phyloP scores from a whole-genome alignment of 148 eudicot genomes.

The Persicaria maculosa region DNA sequence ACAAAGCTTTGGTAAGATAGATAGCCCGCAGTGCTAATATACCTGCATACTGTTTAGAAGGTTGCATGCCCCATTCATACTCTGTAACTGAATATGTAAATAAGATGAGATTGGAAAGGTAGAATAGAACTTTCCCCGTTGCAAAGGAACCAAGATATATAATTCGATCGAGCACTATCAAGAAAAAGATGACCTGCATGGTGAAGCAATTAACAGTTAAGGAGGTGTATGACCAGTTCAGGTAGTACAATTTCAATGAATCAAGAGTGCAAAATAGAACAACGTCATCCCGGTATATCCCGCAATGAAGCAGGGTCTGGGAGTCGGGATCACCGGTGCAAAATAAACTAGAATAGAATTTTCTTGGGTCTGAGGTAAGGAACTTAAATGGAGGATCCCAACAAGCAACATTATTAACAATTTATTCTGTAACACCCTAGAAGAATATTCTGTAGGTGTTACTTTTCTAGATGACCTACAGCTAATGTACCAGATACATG shows the following conservation, averaged over 20 bases:
- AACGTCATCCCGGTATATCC: too few species aligned
- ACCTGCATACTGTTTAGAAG: slow-evolving; percentile 61
- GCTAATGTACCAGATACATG: neutral
- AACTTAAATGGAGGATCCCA: neutral
- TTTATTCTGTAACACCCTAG: neutral
- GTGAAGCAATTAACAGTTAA: slow-evolving; percentile 20
- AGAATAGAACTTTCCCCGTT: slow-evolving; percentile 79
- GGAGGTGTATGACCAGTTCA: neutral
- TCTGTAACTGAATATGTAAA: slow-evolving; percentile 80
- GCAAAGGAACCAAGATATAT: slow-evolving; percentile 97
- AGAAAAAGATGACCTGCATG: slow-evolving; percentile 88
- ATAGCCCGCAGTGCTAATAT: slow-evolving; percentile 83
- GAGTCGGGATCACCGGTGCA: neutral
- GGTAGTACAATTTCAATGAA: neutral
- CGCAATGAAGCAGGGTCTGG: too few species aligned
- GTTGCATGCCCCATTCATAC: slow-evolving; percentile 91
- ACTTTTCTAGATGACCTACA: neutral
- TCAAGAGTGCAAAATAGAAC: neutral
- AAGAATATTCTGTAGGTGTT: neutral
- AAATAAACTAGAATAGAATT: neutral
- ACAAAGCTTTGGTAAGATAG: slow-evolving; percentile 79
- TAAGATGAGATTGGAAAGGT: slow-evolving; percentile 76
- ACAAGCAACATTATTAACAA: neutral
- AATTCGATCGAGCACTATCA: slow-evolving; percentile 94
- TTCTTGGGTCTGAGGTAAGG: neutral